Percentiles rank a stretch among this genome's conserved stretches.
These are phyloP conservation scores for Eragrostis curvula DNA, from an alignment of 176 grass and related monocot genomes.

Conservation along the genomic window DNA sequence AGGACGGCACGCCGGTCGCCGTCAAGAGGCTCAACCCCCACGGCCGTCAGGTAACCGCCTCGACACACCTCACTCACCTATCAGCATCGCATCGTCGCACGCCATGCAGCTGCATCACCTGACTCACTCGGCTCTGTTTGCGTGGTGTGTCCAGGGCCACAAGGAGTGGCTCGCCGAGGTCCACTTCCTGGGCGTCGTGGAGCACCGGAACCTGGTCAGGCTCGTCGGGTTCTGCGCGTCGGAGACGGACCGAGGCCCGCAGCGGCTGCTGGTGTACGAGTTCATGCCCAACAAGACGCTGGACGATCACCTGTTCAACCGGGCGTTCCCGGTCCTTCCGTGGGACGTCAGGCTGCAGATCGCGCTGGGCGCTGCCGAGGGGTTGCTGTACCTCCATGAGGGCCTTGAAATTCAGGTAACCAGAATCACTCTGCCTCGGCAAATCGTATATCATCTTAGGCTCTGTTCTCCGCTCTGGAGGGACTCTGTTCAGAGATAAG, in stretches of 20 bases:
- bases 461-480: not conserved
- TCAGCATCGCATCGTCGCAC: not conserved
- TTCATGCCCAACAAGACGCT: constrained; percentile 77
- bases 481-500: not conserved
- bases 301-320: constrained; percentile 76
- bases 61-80: no score
- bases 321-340: constrained; percentile 51
- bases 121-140: not conserved
- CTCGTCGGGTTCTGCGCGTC: constrained; percentile 62
- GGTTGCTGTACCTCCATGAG: constrained; percentile 66
- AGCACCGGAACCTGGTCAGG: constrained; percentile 69
- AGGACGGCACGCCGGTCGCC: constrained; percentile 48
- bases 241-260: constrained; percentile 50
- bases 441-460: not conserved
- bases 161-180: constrained; percentile 81
- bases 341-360: constrained; percentile 71
- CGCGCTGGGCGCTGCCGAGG: constrained; percentile 63
- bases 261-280: constrained; percentile 79
- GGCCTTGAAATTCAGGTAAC: constrained; percentile 67
- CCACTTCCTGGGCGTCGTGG: constrained; percentile 66
- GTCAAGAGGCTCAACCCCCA: constrained; percentile 73
- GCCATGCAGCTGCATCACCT: not conserved
- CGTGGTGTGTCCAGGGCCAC: constrained; percentile 44
- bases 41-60: constrained; percentile 48
- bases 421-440: not conserved